These are phyloP conservation scores for Moesziomyces globuligerus DNA, from an alignment of 1,284 basidiomycete species.

Conservation along the genomic window DNA sequence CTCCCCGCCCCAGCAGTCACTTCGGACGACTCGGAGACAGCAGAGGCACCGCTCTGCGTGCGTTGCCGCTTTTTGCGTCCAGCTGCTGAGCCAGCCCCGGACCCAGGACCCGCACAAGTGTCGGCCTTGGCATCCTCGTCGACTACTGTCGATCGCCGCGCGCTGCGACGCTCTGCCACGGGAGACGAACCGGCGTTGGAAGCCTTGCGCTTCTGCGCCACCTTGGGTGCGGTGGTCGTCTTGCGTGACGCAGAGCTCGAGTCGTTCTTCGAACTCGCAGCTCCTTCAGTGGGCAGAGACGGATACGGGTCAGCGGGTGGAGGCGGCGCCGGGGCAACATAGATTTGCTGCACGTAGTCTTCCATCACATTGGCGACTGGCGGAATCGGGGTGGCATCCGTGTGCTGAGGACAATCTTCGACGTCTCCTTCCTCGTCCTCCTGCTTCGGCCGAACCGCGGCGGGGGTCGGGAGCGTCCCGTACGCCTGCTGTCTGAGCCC, in stretches of 20 bases:
- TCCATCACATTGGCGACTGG: constrained; percentile 43
- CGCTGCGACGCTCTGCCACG: constrained; percentile 27
- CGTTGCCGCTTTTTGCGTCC: constrained; percentile 23
- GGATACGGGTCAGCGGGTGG: too few relatives aligned
- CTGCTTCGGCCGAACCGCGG: constrained; percentile 24
- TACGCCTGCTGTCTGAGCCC: constrained; percentile 42
- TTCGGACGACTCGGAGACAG: not conserved
- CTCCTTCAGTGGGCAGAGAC: too few relatives aligned
- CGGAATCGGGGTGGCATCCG: not conserved
- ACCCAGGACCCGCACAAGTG: not conserved
- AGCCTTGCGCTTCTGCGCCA: constrained; percentile 29
- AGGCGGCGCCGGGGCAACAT: constrained; percentile 19
- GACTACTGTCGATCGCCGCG: constrained; percentile 20
- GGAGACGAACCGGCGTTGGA: constrained; percentile 10
- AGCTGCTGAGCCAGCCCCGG: constrained; percentile 2
- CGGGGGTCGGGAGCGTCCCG: constrained; percentile 12
- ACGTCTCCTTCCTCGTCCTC: constrained; percentile 10
- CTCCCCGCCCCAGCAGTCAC: not conserved
- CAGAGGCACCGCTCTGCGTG: constrained; percentile 13
- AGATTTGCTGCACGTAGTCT: constrained; percentile 46
- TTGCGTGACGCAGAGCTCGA: not conserved
- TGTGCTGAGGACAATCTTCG: not conserved
- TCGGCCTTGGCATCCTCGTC: constrained; percentile 6
- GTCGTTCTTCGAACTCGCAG: not conserved
- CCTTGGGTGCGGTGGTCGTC: constrained; percentile 6